phyloP scores from a whole-genome alignment of 1,284 basidiomycete genomes.

The Tilletiopsis washingtonensis region DNA sequence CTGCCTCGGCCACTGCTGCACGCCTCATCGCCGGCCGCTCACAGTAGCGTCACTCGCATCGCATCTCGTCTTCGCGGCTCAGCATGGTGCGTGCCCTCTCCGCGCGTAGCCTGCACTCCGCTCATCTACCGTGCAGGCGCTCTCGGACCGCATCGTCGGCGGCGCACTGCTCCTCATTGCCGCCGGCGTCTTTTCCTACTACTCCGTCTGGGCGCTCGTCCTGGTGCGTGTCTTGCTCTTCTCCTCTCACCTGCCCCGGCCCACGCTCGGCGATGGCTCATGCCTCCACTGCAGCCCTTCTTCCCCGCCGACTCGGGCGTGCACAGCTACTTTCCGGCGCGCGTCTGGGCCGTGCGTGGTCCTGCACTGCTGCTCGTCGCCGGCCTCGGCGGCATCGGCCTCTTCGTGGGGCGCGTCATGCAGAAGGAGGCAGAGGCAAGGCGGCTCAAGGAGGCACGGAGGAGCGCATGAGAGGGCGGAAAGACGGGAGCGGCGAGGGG shows the following conservation, averaged over 20 bases:
- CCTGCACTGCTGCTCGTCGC: conserved; percentile 73
- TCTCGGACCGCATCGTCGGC: conserved; percentile 73
- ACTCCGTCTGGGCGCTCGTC: conserved; percentile 80
- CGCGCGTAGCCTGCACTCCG: too few relatives aligned
- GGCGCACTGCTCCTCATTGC: conserved; percentile 70
- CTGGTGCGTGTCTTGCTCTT: conserved; percentile 54
- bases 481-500: too few relatives aligned
- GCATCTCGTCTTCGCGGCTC: too few relatives aligned
- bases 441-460: conserved; percentile 17
- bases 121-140: too few relatives aligned
- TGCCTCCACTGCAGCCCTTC: too few relatives aligned
- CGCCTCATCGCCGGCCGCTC: too few relatives aligned
- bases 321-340: conserved; percentile 68
- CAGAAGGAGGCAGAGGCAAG: conserved; percentile 63
- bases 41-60: too few relatives aligned
- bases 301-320: conserved; percentile 65
- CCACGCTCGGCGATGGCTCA: not conserved
- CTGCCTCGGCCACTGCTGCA: too few relatives aligned
- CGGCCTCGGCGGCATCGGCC: conserved; percentile 67
- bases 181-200: conserved; percentile 71
- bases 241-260: not conserved
- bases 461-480: conserved; percentile 3
- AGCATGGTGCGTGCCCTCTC: too few relatives aligned
- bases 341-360: conserved; percentile 82
- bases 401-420: conserved; percentile 69